phyloP scores from a whole-genome alignment of 2,329 filamentous ascomycete species.

The Penicillium digitatum region DNA sequence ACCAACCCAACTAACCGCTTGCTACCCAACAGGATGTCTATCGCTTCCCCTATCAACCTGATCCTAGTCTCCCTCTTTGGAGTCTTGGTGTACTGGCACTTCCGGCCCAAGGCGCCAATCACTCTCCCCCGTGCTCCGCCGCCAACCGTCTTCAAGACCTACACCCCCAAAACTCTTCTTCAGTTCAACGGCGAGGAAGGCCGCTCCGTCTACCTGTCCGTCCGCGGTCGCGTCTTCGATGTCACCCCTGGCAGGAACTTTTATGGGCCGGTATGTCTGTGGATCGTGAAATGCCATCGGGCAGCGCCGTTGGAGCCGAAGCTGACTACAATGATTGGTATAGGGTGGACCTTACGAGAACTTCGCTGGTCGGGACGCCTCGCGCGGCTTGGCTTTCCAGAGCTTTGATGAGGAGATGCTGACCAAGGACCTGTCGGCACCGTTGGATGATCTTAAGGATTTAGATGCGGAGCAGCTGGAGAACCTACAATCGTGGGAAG shows the following conservation, averaged over 20 bases:
- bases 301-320: neutral
- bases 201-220: conserved; percentile 80
- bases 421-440: conserved; percentile 81
- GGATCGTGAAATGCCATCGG: neutral
- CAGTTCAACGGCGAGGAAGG: conserved; percentile 75
- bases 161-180: conserved; percentile 76
- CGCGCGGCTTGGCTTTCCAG: conserved; percentile 77
- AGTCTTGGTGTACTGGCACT: conserved; percentile 56
- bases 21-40: conserved; percentile 40
- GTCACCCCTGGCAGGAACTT: conserved; percentile 84
- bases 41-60: conserved; percentile 59
- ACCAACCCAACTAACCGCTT: conserved; percentile 3
- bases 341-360: conserved; percentile 86
- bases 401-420: conserved; percentile 96
- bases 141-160: conserved; percentile 81
- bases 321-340: conserved; percentile 3
- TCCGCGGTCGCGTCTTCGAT: conserved; percentile 87
- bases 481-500: conserved; percentile 85
- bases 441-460: conserved; percentile 70
- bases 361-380: conserved; percentile 91
- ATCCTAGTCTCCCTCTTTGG: conserved; percentile 57
- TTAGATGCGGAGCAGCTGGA: conserved; percentile 73
- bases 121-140: conserved; percentile 52
- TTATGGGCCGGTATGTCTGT: conserved; percentile 66
- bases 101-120: conserved; percentile 52